phyloP scores from a whole-genome alignment of 2,329 filamentous ascomycete species.

The Aspergillus sp. region DNA sequence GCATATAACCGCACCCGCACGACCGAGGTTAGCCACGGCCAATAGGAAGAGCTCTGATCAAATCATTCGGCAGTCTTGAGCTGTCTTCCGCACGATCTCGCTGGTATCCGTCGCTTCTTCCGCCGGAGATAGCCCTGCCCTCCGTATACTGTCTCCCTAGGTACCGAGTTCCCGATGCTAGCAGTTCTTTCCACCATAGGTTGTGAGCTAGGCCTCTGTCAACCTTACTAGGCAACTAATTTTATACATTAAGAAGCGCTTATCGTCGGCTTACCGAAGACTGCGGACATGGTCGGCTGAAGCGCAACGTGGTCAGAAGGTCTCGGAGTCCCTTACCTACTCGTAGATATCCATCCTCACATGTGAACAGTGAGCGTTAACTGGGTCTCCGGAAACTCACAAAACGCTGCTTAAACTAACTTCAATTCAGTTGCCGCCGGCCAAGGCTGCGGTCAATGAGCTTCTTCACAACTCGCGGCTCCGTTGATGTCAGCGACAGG shows the following conservation, averaged over 20 bases:
- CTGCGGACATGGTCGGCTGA: background rate
- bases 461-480: background rate
- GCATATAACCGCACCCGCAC: slow-evolving; percentile 1
- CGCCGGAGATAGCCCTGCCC: background rate
- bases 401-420: background rate
- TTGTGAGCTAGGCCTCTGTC: too few species aligned
- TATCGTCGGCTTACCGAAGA: background rate
- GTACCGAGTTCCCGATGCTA: too few species aligned
- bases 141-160: background rate
- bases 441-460: too few species aligned
- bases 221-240: too few species aligned
- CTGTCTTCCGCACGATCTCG: too few species aligned
- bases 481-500: background rate
- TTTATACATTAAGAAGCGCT: background rate
- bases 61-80: slow-evolving; percentile 16
- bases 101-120: background rate
- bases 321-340: background rate
- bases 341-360: background rate
- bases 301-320: background rate
- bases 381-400: background rate
- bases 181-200: background rate
- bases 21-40: slow-evolving; percentile 28
- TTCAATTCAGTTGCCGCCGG: too few species aligned
- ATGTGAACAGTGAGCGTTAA: background rate
- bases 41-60: slow-evolving; percentile 28